Evolutionary conservation across 345 rosid genomes (phyloP).

Genomic region (Salix arbutifolia): DNA sequence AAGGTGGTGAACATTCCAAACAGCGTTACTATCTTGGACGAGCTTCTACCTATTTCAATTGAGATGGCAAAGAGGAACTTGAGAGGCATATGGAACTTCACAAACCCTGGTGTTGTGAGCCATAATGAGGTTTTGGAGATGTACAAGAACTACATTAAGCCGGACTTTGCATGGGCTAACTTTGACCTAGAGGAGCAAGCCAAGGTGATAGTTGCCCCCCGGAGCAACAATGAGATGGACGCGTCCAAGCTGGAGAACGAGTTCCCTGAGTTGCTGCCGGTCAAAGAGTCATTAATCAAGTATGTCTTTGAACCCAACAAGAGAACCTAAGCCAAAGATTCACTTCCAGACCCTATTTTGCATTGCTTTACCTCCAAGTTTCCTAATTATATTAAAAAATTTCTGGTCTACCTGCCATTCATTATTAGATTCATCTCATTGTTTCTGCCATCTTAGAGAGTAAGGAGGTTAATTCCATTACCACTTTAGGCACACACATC

Average conservation of each 20-base stretch:
- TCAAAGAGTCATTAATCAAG: conserved; percentile 64
- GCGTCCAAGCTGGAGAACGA: conserved; percentile 64
- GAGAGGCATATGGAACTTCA: conserved; percentile 75
- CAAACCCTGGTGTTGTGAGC: conserved; percentile 73
- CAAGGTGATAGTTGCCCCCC: conserved; percentile 64
- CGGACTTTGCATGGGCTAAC: conserved; percentile 54
- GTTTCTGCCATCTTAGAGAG: neutral
- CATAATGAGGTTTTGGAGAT: conserved; percentile 74
- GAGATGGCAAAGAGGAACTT: conserved; percentile 77
- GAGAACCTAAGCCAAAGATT: conserved; percentile 27
- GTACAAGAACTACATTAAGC: conserved; percentile 67
- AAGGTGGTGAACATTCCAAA: conserved; percentile 80
- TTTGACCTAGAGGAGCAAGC: conserved; percentile 68
- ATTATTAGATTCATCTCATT: neutral
- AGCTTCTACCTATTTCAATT: conserved; percentile 64
- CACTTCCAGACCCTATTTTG: neutral
- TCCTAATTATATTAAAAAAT: neutral
- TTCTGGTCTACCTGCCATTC: neutral
- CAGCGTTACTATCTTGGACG: conserved; percentile 74
- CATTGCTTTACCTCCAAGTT: neutral
- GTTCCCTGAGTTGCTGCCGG: conserved; percentile 61
- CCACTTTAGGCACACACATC: neutral
- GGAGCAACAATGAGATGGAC: conserved; percentile 81
- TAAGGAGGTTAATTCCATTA: neutral
- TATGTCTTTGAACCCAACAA: conserved; percentile 73